These are phyloP conservation scores for Penicillium sp. DNA, from an alignment of 2,329 filamentous ascomycete genomes.

Conservation along the genomic window DNA sequence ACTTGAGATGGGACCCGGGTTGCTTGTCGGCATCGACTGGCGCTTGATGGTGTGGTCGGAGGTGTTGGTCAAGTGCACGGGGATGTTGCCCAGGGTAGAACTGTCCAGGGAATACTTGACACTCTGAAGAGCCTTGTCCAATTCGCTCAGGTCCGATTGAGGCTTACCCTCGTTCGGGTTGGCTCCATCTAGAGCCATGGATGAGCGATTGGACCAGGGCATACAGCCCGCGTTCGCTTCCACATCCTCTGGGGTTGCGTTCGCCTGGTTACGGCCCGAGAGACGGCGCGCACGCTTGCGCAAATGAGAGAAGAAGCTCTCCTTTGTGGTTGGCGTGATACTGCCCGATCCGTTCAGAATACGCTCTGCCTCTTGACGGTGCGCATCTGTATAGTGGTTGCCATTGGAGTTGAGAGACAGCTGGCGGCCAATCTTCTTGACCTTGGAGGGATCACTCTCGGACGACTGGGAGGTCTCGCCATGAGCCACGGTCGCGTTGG, in stretches of 20 bases:
- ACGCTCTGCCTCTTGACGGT: constrained; percentile 84
- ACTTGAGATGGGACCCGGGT: constrained; percentile 59
- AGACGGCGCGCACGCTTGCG: constrained; percentile 87
- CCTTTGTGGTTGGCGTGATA: constrained; percentile 71
- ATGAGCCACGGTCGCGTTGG: constrained; percentile 57
- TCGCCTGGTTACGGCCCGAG: constrained; percentile 81
- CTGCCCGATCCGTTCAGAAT: constrained; percentile 77
- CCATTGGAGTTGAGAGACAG: constrained; percentile 85
- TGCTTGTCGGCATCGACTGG: constrained; percentile 34
- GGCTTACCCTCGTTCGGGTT: constrained; percentile 44
- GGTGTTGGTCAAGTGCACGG: constrained; percentile 26
- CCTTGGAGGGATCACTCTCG: constrained; percentile 50
- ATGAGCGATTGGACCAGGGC: constrained; percentile 83
- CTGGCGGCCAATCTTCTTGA: constrained; percentile 90
- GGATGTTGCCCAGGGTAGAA: constrained; percentile 32
- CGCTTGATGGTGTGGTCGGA: constrained; percentile 29
- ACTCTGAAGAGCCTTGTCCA: constrained; percentile 57
- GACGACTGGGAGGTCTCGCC: constrained; percentile 41
- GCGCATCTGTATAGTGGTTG: constrained; percentile 85
- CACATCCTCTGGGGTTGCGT: constrained; percentile 77
- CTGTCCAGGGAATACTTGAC: constrained; percentile 54
- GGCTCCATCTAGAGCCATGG: constrained; percentile 65
- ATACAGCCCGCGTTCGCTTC: constrained; percentile 90
- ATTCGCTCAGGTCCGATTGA: constrained; percentile 51
- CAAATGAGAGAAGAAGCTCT: constrained; percentile 97